Conservation (phyloP, 2,329 filamentous ascomycete species). For the Myriosclerotinia scirpicola region DNA sequence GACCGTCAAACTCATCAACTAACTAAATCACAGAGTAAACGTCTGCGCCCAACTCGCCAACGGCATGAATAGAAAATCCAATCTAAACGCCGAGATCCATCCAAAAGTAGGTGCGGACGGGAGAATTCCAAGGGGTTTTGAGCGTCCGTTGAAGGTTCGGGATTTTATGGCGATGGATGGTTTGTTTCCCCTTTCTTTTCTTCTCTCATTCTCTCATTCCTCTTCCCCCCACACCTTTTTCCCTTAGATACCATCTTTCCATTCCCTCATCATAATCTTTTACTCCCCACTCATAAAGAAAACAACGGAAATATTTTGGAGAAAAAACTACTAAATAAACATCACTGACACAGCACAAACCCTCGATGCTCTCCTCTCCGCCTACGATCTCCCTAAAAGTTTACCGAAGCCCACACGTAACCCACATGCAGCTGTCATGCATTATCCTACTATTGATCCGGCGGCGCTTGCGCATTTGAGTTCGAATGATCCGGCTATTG, state of each 20-base stretch:
- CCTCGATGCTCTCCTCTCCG: background rate
- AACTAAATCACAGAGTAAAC: constrained; percentile 27
- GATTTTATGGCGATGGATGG: constrained; percentile 30
- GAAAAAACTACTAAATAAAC: background rate
- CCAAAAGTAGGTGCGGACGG: constrained; percentile 30
- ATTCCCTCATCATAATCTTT: background rate
- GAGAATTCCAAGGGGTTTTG: constrained; percentile 30
- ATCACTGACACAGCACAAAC: background rate
- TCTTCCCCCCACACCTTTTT: background rate
- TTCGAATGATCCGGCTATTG: background rate
- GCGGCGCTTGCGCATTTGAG: background rate
- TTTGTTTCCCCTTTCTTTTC: constrained; percentile 26
- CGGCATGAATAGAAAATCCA: constrained; percentile 21
- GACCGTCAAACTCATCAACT: background rate
- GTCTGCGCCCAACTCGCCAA: constrained; percentile 33
- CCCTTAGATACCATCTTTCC: background rate
- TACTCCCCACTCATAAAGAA: background rate
- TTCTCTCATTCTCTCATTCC: background rate
- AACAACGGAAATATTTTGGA: fast-evolving
- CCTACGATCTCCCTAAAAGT: background rate
- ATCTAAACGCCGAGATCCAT: constrained; percentile 32
- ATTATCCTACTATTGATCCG: background rate
- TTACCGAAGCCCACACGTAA: background rate
- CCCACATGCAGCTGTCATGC: background rate
- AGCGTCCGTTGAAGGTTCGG: constrained; percentile 27